Base-by-base conservation (phyloP, 495 filamentous ascomycete genomes). In the Aspergillus wentii region DNA sequence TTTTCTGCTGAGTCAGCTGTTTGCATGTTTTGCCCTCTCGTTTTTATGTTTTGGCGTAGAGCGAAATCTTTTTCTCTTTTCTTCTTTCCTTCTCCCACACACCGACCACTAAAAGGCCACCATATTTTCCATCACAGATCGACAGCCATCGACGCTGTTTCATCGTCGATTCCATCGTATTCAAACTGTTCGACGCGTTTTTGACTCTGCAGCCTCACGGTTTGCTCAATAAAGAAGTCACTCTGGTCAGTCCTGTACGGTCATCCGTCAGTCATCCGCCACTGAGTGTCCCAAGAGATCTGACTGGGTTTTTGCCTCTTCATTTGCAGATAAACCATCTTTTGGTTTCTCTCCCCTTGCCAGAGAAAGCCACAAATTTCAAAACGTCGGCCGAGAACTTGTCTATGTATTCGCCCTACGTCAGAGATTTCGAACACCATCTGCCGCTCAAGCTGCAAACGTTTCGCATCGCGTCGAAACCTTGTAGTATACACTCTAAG, bases 391-490 rank as follows among this genome's bases (percentile, higher is more conserved):
- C 41, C 47, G 64, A 60, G 57, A 59, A 68, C 52, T 62, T 67
- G 80, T 87, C 74, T 83, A 87, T 87, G 83, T 87, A 86, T 87
- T 80, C 79, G 81, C 75, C 76, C 76, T 73, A 72, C 76, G 76
- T 71, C 74, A 76, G 79, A 75, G 65, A 74, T 74, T 78, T 79
- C 72, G 72, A 81, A 80, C 78, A 86, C 80, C 80, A 82, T 66
- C 82, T 86, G 78, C 85, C 86, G 74, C 77, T 84, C 74, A 83
- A 85, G 86, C 86, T 89, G 87, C 86, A 88, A 78, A 68, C 81
- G 75, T 89, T 94, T 85, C 86, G 86, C 79, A 83, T 78, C 80
- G 74, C 78, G 78, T 75, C 83, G 74, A 90, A 83, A 83, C 84
- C 80, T 77, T 83, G 86, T 83, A 85, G 84, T 73, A 79, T 76